Evolutionary conservation across 2,329 filamentous ascomycete species (phyloP).

Genomic region (Xylariaceae sp.): DNA sequence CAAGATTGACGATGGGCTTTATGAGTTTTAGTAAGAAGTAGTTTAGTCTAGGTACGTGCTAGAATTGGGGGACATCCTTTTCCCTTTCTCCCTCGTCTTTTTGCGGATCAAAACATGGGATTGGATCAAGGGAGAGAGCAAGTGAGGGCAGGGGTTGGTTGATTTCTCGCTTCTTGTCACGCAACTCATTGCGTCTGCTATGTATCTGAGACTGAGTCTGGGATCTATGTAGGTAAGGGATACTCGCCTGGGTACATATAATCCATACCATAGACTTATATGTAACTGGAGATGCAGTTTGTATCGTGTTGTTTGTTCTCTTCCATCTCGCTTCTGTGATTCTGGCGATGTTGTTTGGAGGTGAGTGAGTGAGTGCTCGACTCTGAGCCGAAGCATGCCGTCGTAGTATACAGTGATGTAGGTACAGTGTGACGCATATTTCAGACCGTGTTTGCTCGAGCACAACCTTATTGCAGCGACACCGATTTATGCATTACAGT

Average conservation of each 20-base stretch:
- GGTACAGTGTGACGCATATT: too few relatives aligned
- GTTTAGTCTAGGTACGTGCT: not conserved
- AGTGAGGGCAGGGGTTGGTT: not conserved
- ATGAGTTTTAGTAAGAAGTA: not conserved
- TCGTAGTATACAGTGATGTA: too few relatives aligned
- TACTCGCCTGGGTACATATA: constrained; percentile 2
- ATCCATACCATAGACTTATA: constrained; percentile 6
- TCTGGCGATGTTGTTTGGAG: not conserved
- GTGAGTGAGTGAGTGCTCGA: too few relatives aligned
- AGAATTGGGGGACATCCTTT: not conserved
- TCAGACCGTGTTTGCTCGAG: not conserved
- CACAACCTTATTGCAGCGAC: not conserved
- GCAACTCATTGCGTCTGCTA: constrained; percentile 1
- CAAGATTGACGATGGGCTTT: not conserved
- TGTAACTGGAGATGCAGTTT: constrained; percentile 4
- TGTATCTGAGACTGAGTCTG: constrained; percentile 1
- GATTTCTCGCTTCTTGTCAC: constrained; percentile 1
- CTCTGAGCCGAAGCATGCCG: too few relatives aligned
- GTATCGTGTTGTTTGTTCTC: not conserved
- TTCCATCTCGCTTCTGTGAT: not conserved
- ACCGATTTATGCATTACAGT: constrained; percentile 19
- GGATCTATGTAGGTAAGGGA: constrained; percentile 1
- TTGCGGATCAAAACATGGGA: not conserved
- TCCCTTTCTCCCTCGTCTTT: not conserved
- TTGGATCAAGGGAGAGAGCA: not conserved